Base-by-base conservation (phyloP, 345 rosid genomes). In the Eucalyptus pauciflora region DNA sequence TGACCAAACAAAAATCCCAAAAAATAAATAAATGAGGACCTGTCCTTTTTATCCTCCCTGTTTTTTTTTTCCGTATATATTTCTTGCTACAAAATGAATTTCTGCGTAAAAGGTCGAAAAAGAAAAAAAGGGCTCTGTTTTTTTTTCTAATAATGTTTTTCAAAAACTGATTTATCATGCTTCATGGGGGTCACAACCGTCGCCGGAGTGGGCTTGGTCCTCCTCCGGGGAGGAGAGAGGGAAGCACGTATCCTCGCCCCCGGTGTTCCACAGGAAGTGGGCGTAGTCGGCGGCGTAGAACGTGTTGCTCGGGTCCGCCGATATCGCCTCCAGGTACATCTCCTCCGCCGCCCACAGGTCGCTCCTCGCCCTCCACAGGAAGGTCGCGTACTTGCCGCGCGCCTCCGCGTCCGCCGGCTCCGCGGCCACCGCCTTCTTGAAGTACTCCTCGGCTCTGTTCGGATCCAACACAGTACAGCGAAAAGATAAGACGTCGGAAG, bases 281-380 rank as follows among this genome's bases (percentile, higher is more conserved):
- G 99, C 99, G 89, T 98, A 98, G 88, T 92, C 93, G 43, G 97
- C 97, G 2, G 99, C 96, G 76, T 97, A 90, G 79, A 86, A 91
- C 24, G 99, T 91, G 93, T 96, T 97, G 62, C 91, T 87, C 0
- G 99, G 99, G 67, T 97, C 99, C 1, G 93, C 97, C 67, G 96
- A 90, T 50, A 96, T 98, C 80, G 99, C 99, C 92, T 94, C 97
- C 91, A 96, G 89, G 93, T 93, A 98, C 16, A 95, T 95, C 91
- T 98, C 99, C 90, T 97, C 99, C 0, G 99, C 99, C n/a, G 97
- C 99, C 98, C 98, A 97, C 43, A 96, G 93, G 85, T 98, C 98
- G 37, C 94, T 93, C 90, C 91, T 93, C 80, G 86, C 98, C 90
- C 87, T 93, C 99, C 99, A 98, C 46, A 98, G 90, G 94, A 98